Evolutionary conservation across 2,329 filamentous ascomycete species (phyloP).

Genomic region (Fusarium poae): DNA sequence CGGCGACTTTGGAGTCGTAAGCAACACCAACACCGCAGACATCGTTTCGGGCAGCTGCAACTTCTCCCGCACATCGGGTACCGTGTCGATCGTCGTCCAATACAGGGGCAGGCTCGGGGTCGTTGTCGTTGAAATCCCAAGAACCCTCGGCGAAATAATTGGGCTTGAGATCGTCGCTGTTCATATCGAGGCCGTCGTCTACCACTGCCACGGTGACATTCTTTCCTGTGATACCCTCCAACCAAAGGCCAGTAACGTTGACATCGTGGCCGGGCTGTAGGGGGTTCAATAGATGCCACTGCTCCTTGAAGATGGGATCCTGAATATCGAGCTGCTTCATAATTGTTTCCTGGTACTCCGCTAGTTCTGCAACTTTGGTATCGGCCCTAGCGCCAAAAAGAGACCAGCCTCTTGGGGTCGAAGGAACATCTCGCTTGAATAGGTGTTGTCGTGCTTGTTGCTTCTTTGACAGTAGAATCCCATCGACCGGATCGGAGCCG

Average conservation of each 20-base stretch:
- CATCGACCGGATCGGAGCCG: conserved; percentile 73
- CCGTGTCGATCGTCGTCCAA: conserved; percentile 89
- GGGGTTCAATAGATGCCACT: conserved; percentile 95
- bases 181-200: conserved; percentile 95
- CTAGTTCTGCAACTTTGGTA: conserved; percentile 52
- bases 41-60: conserved; percentile 90
- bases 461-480: conserved; percentile 84
- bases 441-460: conserved; percentile 66
- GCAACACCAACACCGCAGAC: conserved; percentile 96
- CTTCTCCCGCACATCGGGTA: conserved; percentile 93
- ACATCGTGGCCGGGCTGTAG: conserved; percentile 87
- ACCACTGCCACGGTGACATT: conserved; percentile 93
- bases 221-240: conserved; percentile 89
- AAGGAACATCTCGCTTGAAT: conserved; percentile 65
- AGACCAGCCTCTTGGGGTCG: conserved; percentile 51
- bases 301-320: conserved; percentile 92
- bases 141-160: conserved; percentile 96
- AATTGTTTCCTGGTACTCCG: conserved; percentile 71
- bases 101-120: conserved; percentile 82
- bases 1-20: conserved; percentile 90
- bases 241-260: conserved; percentile 95
- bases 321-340: conserved; percentile 77
- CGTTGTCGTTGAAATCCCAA: conserved; percentile 94
- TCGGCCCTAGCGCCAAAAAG: conserved; percentile 24
- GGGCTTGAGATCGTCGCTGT: conserved; percentile 89